Evolutionary conservation across 1,284 basidiomycete species (phyloP).

Genomic region (Vanrija sp.): DNA sequence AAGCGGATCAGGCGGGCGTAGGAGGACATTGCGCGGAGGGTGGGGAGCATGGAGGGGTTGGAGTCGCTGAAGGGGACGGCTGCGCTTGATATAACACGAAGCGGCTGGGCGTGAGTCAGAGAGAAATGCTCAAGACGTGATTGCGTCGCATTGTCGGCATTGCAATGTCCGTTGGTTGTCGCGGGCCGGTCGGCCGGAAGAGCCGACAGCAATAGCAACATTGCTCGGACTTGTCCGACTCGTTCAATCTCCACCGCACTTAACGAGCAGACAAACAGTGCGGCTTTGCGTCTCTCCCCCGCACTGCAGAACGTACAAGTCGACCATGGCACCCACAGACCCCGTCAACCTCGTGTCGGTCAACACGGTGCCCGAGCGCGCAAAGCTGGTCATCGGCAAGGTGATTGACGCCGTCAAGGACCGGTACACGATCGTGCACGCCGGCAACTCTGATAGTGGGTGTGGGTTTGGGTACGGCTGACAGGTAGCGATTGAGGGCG

Average conservation of each 20-base stretch:
- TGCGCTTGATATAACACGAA: too few species aligned
- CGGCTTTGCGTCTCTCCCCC: background rate
- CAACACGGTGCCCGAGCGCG: conserved; percentile 46
- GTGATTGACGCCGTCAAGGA: conserved; percentile 45
- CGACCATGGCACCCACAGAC: background rate
- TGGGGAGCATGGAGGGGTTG: conserved; percentile 7
- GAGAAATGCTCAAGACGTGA: too few species aligned
- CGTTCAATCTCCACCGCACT: too few species aligned
- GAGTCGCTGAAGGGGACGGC: too few species aligned
- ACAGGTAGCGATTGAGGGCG: conserved; percentile 38
- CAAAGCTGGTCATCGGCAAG: conserved; percentile 39
- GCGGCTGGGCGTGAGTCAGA: too few species aligned
- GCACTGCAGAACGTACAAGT: background rate
- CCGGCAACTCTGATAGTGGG: conserved; percentile 42
- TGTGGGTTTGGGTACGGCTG: background rate
- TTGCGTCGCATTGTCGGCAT: too few species aligned
- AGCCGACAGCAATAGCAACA: too few species aligned
- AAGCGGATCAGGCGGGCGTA: conserved; percentile 43
- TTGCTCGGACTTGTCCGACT: too few species aligned
- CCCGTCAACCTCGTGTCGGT: conserved; percentile 45
- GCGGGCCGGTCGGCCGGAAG: too few species aligned
- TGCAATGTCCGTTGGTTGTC: too few species aligned
- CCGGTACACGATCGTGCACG: conserved; percentile 42
- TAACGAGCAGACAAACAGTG: too few species aligned
- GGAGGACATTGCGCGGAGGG: conserved; percentile 19